Conservation (phyloP, 2,329 filamentous ascomycete species). For the Nemania sp. region DNA sequence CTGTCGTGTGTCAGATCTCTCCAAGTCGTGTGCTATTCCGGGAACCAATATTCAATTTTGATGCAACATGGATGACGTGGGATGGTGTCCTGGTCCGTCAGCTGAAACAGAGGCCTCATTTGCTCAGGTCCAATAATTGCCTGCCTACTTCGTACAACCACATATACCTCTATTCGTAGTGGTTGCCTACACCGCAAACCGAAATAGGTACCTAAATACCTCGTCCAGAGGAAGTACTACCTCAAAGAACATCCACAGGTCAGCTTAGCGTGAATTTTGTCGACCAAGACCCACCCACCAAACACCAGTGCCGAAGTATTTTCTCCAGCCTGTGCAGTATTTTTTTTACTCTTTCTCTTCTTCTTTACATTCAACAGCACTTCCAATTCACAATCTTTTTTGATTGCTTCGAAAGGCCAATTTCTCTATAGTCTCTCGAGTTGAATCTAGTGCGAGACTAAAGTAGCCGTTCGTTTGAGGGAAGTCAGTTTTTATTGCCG, state of each 20-base stretch:
- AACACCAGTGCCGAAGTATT: not conserved
- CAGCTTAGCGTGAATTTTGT: constrained; percentile 11
- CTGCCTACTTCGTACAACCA: too few relatives aligned
- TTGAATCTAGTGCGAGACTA: constrained; percentile 42
- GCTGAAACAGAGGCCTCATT: constrained; percentile 13
- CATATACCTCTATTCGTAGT: not conserved
- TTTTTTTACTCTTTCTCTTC: constrained; percentile 17
- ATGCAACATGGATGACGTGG: constrained; percentile 15
- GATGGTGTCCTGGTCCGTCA: constrained; percentile 2
- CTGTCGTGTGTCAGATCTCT: not conserved
- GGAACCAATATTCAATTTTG: not conserved
- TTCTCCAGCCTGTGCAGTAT: not conserved
- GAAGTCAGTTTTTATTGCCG: constrained; percentile 34
- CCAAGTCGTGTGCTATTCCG: not conserved
- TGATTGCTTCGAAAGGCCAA: constrained; percentile 36
- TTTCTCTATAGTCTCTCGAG: constrained; percentile 34
- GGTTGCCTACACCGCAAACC: not conserved
- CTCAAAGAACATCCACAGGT: too few relatives aligned
- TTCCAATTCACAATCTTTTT: constrained; percentile 36
- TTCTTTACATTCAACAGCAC: constrained; percentile 44
- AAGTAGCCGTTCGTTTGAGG: constrained; percentile 45
- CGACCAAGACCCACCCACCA: constrained; percentile 16
- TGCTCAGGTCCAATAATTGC: not conserved
- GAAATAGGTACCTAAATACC: not conserved
- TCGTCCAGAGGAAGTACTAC: too few relatives aligned